Conservation (phyloP, 352 stramenopile genomes). For the Pythium sp. region DNA sequence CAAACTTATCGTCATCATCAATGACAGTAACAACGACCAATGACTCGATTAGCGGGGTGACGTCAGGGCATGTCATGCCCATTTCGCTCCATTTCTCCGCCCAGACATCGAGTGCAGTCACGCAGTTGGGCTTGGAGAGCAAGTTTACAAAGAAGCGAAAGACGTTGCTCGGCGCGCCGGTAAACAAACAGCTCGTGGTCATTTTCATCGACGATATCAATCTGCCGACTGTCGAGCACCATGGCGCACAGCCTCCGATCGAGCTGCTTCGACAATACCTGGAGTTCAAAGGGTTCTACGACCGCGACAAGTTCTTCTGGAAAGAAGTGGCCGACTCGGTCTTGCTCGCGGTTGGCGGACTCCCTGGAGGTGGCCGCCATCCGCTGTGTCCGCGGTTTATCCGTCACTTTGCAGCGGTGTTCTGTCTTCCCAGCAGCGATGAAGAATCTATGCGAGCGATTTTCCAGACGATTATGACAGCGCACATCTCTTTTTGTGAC, state of each 20-base stretch:
- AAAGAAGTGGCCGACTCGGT: conserved; percentile 71
- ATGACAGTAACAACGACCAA: neutral
- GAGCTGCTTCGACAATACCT: conserved; percentile 75
- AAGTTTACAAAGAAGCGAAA: conserved; percentile 92
- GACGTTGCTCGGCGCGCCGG: conserved; percentile 85
- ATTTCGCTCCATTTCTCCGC: conserved; percentile 85
- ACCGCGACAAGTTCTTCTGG: conserved; percentile 84
- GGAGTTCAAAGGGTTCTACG: conserved; percentile 72
- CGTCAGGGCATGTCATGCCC: conserved; percentile 34
- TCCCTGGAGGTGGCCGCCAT: conserved; percentile 56
- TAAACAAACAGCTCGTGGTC: conserved; percentile 67
- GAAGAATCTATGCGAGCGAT: conserved; percentile 85
- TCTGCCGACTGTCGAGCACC: conserved; percentile 77
- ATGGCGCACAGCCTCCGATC: conserved; percentile 72
- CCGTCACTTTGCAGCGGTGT: conserved; percentile 59
- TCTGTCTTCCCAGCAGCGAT: conserved; percentile 72
- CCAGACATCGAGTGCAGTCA: conserved; percentile 78
- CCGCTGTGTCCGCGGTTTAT: conserved; percentile 61
- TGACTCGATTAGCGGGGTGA: neutral
- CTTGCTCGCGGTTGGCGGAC: conserved; percentile 56
- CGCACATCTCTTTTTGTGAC: conserved; percentile 29
- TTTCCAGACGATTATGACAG: conserved; percentile 84
- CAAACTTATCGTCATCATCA: neutral
- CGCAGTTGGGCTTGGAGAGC: conserved; percentile 84
- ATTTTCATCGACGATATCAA: conserved; percentile 92